A percentile compares a stretch with the other conserved stretches of the same genome.
phyloP scores from a whole-genome alignment of 768 basidiomycete genomes.

The Cystofilobasidium bisporidii region DNA sequence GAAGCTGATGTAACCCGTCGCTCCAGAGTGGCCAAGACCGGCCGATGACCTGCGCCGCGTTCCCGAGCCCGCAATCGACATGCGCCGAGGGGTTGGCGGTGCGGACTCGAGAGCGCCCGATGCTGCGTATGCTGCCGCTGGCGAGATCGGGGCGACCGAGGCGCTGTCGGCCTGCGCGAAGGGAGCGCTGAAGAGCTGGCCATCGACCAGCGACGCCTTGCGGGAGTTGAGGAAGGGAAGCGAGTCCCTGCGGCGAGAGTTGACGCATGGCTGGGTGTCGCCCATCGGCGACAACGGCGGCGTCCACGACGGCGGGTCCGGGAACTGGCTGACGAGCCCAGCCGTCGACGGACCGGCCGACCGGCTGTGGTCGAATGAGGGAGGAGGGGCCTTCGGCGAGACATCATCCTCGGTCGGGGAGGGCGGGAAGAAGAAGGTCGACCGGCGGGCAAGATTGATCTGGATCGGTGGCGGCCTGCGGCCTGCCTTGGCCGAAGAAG shows the following conservation, averaged over 20 bases:
- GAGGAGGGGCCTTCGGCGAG: not conserved
- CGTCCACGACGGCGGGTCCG: not conserved
- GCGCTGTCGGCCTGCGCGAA: not conserved
- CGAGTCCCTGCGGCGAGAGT: too few species aligned
- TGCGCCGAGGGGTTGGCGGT: not conserved
- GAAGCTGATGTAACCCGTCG: slow-evolving; percentile 8
- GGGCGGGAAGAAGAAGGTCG: not conserved
- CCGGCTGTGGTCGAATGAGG: not conserved
- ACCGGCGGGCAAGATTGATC: not conserved
- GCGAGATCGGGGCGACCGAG: too few species aligned
- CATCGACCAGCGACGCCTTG: not conserved
- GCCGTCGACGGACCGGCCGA: not conserved
- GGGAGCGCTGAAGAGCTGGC: not conserved
- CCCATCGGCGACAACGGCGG: not conserved
- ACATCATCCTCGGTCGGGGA: not conserved
- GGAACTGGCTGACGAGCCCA: not conserved
- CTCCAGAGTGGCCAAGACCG: not conserved
- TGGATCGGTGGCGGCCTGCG: not conserved
- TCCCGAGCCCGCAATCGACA: not conserved
- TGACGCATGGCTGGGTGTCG: not conserved
- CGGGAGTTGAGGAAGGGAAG: too few species aligned
- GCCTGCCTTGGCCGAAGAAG: not conserved
- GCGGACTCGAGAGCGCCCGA: not conserved
- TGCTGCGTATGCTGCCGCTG: not conserved
- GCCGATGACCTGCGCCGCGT: not conserved